phyloP scores from a whole-genome alignment of 129 eudicot species.

The Silybum marianum region DNA sequence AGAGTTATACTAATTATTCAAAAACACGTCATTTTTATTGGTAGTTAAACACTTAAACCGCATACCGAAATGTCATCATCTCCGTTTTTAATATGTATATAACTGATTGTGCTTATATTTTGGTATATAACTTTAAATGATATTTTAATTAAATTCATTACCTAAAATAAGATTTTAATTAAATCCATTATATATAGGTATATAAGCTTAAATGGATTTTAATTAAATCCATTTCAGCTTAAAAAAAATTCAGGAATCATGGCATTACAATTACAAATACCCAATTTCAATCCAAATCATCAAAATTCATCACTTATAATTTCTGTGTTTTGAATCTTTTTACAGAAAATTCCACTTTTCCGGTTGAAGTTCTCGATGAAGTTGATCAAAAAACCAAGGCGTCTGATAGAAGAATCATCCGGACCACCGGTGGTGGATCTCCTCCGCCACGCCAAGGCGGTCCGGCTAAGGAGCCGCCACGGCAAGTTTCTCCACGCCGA shows the following conservation, averaged over 20 bases:
- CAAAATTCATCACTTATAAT: background rate
- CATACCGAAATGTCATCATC: background rate
- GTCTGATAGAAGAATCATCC: background rate
- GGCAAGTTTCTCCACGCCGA: conserved; percentile 70
- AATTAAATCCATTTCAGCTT: no score
- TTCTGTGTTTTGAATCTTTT: background rate
- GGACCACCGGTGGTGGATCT: conserved; percentile 38
- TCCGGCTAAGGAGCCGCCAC: conserved; percentile 62
- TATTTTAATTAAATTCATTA: background rate
- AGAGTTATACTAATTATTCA: background rate
- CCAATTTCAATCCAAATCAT: no score
- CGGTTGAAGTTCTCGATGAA: conserved; percentile 17
- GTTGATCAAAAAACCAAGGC: conserved; percentile 20
- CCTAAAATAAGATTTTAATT: background rate
- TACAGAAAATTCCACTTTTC: conserved; percentile 33
- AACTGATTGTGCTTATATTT: no score
- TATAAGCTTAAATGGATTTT: no score
- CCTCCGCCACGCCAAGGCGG: conserved; percentile 54
- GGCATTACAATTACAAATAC: no score
- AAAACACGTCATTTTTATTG: background rate
- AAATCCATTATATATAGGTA: no score
- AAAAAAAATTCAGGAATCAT: no score
- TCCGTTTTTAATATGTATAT: conserved; percentile 21
- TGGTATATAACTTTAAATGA: no score
- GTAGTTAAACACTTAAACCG: background rate